phyloP scores from a whole-genome alignment of 768 basidiomycete species.

The Mycena olivaceomarginata region DNA sequence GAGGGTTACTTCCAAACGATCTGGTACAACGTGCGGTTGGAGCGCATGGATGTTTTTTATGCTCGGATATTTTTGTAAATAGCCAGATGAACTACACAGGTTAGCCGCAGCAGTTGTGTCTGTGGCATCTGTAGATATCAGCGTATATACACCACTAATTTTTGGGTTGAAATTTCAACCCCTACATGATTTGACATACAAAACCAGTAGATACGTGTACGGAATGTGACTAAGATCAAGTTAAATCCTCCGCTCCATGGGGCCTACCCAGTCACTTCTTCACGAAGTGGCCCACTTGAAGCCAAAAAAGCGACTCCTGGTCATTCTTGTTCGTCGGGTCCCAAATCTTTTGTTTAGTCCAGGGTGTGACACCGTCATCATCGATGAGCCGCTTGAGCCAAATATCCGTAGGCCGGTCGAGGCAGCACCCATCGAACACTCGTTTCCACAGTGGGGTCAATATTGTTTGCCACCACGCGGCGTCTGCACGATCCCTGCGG shows the following conservation, averaged over 20 bases:
- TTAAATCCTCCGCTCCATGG: background rate
- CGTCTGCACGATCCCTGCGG: conserved; percentile 66
- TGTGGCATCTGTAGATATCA: too few species aligned
- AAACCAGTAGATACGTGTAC: background rate
- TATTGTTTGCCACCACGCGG: conserved; percentile 82
- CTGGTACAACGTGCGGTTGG: too few species aligned
- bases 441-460: conserved; percentile 83
- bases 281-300: conserved; percentile 74
- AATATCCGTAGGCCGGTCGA: conserved; percentile 74
- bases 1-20: too few species aligned
- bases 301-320: conserved; percentile 74
- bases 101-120: too few species aligned
- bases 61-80: too few species aligned
- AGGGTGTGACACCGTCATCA: conserved; percentile 62
- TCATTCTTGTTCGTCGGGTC: conserved; percentile 64
- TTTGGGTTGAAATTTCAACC: too few species aligned
- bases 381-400: conserved; percentile 62
- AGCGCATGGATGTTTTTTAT: too few species aligned
- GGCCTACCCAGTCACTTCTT: conserved; percentile 54
- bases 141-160: too few species aligned
- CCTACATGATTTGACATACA: too few species aligned
- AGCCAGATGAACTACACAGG: too few species aligned
- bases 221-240: background rate
- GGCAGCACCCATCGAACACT: conserved; percentile 77
- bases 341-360: conserved; percentile 68